Evolutionary conservation across 805 yeast genomes (phyloP), one percentile per base, ranked within the genome.

Genomic region (Metschnikowia drakensbergensis): DNA sequence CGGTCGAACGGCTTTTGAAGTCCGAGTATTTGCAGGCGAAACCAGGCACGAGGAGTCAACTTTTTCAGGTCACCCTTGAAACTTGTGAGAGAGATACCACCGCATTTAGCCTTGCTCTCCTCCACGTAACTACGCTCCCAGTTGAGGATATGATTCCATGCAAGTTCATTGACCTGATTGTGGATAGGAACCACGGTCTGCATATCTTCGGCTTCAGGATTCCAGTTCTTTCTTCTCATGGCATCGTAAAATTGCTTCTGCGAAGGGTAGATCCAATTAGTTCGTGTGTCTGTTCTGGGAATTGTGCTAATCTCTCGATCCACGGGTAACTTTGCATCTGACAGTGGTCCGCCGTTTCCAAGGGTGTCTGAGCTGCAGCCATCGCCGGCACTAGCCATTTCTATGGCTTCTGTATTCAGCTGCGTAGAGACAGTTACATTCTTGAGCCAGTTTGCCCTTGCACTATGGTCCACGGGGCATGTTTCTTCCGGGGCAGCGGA

Each of bases 231-330:
- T 42, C 98, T 79, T 57, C 80, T 74, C 98, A 92, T 94, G 7
- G 97, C 97, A 50, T 89, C 94, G 65, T 74, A 92, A 62, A 92
- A 92, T 72, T 92, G 97, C 63, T 88, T 87, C 64, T 92, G 96
- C 3, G 96, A 88, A 6, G 99, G 99, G 63, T 92, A 92, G 1
- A 92, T 77, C 99, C 99, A 92, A 68, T 91, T 86, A 0, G 75
- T 58, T 11, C 74, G 74, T 13, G 66, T 55, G 1, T 79, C 61
- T 0, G 95, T 85, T 45, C 96, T 71, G 41, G 97, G 97, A 37
- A 91, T 91, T 3, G 95, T 79, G 7, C 91, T 83, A 3, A 86
- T 68, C 57, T 84, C 92, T 52, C 97, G 72, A 1, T 84, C 88
- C n/a, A 77, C 78, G 0, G 95, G 86, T 31, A 90, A 68, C 29